phyloP scores from a whole-genome alignment of 2,329 filamentous ascomycete species.

The Botrytis porri region DNA sequence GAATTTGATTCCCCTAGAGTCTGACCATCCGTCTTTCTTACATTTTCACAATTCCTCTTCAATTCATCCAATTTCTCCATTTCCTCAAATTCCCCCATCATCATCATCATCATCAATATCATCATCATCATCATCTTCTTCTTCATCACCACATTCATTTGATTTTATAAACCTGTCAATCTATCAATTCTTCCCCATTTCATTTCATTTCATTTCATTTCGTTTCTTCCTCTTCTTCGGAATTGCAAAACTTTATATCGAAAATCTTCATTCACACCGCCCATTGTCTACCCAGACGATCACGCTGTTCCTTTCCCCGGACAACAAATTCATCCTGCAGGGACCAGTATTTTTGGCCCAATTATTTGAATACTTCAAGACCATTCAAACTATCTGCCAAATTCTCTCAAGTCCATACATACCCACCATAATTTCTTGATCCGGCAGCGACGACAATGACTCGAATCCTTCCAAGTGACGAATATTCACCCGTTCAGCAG shows the following conservation, averaged over 20 bases:
- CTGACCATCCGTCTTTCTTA: background rate
- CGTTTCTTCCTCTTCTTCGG: background rate
- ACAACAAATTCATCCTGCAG: slow-evolving; percentile 14
- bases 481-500: slow-evolving; percentile 46
- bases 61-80: background rate
- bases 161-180: background rate
- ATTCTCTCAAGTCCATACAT: background rate
- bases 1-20: background rate
- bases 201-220: background rate
- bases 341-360: slow-evolving; percentile 1
- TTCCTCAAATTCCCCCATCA: background rate
- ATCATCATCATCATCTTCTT: background rate
- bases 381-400: background rate
- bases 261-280: slow-evolving; percentile 1
- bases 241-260: background rate
- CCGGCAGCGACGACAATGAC: slow-evolving; percentile 30
- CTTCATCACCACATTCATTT: background rate
- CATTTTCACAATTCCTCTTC: background rate
- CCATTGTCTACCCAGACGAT: background rate
- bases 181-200: background rate
- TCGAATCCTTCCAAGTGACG: slow-evolving; percentile 43
- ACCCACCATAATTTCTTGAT: background rate
- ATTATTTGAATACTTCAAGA: background rate
- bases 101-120: background rate
- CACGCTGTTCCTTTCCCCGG: background rate